These are phyloP conservation scores for Backusella circina DNA, from an alignment of 192 early-diverging fungal species.

Conservation along the genomic window DNA sequence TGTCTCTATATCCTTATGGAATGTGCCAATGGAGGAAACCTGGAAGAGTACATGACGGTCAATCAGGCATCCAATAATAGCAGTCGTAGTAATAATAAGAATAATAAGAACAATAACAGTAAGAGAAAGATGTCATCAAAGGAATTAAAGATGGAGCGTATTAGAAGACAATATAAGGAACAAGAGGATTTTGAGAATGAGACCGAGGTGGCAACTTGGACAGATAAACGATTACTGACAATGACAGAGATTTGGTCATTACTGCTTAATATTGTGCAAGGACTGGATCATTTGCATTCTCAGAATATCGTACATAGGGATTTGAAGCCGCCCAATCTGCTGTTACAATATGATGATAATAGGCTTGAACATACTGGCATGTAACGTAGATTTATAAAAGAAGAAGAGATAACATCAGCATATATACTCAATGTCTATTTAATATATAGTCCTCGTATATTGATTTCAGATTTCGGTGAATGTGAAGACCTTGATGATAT, in stretches of 20 bases:
- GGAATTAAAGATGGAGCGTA: conserved; percentile 24
- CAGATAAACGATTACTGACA: conserved; percentile 40
- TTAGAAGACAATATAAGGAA: conserved; percentile 15
- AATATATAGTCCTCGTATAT: conserved; percentile 72
- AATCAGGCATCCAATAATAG: background rate
- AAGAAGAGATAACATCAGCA: too few species aligned
- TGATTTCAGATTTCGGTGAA: conserved; percentile 97
- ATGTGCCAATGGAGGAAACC: conserved; percentile 90
- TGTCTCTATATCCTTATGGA: conserved; percentile 97
- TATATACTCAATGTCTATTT: too few species aligned
- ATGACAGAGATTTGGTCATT: conserved; percentile 78
- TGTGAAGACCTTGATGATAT: conserved; percentile 81
- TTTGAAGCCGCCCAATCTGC: conserved; percentile 89
- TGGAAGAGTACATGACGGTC: conserved; percentile 86
- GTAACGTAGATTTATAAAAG: conserved; percentile 2
- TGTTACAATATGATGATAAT: conserved; percentile 66
- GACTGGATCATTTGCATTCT: conserved; percentile 83
- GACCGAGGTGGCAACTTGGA: background rate
- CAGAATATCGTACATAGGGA: conserved; percentile 92
- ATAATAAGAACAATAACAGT: background rate
- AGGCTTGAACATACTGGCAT: conserved; percentile 2
- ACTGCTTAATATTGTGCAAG: conserved; percentile 90
- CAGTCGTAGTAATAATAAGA: background rate
- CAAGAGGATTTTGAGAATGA: conserved; percentile 17
- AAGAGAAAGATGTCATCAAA: conserved; percentile 7